Base-by-base conservation (phyloP, 2,329 filamentous ascomycete genomes). In the Fusarium azukiicola region DNA sequence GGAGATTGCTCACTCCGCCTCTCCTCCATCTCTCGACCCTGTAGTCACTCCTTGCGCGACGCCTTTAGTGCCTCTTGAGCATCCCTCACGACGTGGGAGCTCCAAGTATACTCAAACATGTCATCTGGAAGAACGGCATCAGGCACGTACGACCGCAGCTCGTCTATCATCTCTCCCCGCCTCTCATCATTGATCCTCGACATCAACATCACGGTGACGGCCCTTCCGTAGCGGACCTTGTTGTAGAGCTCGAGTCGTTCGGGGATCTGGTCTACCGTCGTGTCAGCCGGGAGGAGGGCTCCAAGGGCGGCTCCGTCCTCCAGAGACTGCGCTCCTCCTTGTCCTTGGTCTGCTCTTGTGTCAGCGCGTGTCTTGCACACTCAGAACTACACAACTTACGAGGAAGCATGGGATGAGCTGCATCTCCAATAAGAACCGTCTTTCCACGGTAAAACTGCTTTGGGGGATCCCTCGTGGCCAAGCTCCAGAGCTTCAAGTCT, bases 371-470 rank as follows among this genome's bases (percentile, higher is more conserved):
- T 5, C 27, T n/a, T 8, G 21, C 4, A 36, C 9, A 36, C 17
- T 9, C 12, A 14, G 3, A 32, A 13, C 13, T 38, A 6, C 1
- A 47, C 5, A 4, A 44, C 69, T 52, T 49, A 75, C 75, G 73
- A 17, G 73, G 75, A 50, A 75, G 73, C 75, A 77, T 77, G 0
- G 75, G 75, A 6, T 77, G 75, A 14, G 75, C 75, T 38, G 75
- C 75, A 4, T 77, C 75, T 2, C 75, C 75, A 3, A 77, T 46
- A 17, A 73, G 6, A 27, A 71, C 71, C 1, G 71, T 64, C n/a
- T 42, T 73, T 46, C 71, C 71, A 12, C 63, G 70, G n/a, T 64
- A 56, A 12, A 73, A 73, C 44, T 73, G n/a, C 6, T 32, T 32
- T 56, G 67, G 11, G 17, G 71, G 3, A 58, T 73, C 71, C 46